Base-by-base conservation (phyloP, 2,329 filamentous ascomycete species). In the Pseudocercospora ulei region DNA sequence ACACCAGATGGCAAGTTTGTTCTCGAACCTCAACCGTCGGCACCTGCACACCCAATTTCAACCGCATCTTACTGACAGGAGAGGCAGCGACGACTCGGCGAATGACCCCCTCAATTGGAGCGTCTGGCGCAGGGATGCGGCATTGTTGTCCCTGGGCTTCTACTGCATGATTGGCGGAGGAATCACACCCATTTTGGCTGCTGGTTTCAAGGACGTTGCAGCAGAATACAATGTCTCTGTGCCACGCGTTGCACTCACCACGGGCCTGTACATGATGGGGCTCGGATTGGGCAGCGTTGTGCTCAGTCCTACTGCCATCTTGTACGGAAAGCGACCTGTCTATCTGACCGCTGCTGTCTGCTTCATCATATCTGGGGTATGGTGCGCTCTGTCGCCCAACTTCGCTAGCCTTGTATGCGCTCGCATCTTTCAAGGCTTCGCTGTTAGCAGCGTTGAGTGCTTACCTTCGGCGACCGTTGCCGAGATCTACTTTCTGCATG, bases 61-160 rank as follows among this genome's bases (percentile, higher is more conserved):
- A n/a, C n/a, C n/a, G n/a, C n/a, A n/a, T n/a, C n/a, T n/a, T n/a
- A n/a, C n/a, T n/a, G n/a, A n/a, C n/a, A n/a, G n/a, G n/a, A n/a
- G n/a, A n/a, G n/a, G n/a, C n/a, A n/a, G n/a, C 0, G 86, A 95
- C 43, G 86, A 95, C 35, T 86, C 83, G 0, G 68, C 72, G 35
- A 95, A 96, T 49, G 88, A 96, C 54, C 88, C 88, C 1, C 65
- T 96, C 40, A 96, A 96, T 59, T 96, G 88, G 88, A 78, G 82
- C 0, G 65, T 71, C 4, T 84, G 83, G 78, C 75, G 84, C 25
- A 72, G 88, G 60, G 85, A 96, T 60, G 61, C 71, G 14, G 84
- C 88, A 0, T 64, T 96, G 46, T 53, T 93, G 0, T 88, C 81
- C 0, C 68, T 96, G 3, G 88, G 88, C 1, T 80, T 94, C 54